phyloP scores from a whole-genome alignment of 148 eudicot genomes.

The Rhododendron mucronatum region DNA sequence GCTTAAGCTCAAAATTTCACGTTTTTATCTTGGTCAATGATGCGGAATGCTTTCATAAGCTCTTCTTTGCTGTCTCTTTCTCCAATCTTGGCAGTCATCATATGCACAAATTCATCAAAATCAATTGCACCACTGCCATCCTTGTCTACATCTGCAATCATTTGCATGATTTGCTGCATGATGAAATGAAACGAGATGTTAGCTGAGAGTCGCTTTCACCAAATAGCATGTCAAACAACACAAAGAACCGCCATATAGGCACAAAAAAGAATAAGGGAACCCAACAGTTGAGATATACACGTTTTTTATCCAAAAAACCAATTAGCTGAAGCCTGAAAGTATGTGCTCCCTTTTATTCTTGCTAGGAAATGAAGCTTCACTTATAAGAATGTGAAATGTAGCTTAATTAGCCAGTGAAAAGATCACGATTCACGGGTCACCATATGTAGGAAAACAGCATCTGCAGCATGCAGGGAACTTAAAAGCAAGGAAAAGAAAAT shows the following conservation, averaged over 20 bases:
- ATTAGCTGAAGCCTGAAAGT: background rate
- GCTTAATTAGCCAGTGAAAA: background rate
- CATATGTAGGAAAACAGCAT: background rate
- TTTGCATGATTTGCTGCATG: conserved; percentile 75
- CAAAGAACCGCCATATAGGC: background rate
- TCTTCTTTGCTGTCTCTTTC: conserved; percentile 92
- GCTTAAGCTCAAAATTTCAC: conserved; percentile 28
- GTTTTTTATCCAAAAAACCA: background rate
- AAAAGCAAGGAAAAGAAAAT: background rate
- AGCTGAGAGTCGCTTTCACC: background rate
- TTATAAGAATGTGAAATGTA: background rate
- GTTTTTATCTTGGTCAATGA: conserved; percentile 85
- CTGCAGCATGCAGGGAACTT: background rate
- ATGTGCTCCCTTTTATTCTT: background rate
- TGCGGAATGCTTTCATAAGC: conserved; percentile 77
- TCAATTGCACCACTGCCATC: conserved; percentile 97
- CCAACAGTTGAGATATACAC: background rate
- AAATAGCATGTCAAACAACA: background rate
- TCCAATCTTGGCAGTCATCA: conserved; percentile 95
- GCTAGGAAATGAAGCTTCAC: background rate
- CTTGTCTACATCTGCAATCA: conserved; percentile 96
- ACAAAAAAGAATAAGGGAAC: background rate
- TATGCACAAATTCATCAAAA: conserved; percentile 83
- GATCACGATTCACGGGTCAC: background rate
- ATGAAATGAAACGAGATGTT: conserved; percentile 1